A percentile compares a stretch with the other conserved stretches of the same genome.
These are phyloP conservation scores for Stephanodiscus minutulus DNA, from an alignment of 108 stramenopile genomes.

Conservation along the genomic window DNA sequence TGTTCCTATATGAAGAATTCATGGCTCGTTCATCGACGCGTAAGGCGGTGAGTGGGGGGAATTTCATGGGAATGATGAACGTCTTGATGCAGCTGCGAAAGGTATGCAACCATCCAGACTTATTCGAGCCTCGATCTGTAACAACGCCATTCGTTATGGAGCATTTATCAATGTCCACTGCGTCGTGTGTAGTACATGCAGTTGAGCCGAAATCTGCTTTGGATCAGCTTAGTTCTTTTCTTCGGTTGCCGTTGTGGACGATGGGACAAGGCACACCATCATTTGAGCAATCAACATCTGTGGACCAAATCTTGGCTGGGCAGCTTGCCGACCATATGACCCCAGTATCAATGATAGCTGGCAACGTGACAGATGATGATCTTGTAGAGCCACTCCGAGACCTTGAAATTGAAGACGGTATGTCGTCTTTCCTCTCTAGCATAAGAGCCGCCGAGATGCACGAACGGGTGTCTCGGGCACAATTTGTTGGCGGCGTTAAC, in stretches of 20 bases:
- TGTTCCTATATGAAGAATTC: slow-evolving; percentile 97
- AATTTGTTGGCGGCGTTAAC: slow-evolving; percentile 58
- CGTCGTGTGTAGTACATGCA: slow-evolving; percentile 50
- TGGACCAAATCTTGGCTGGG: slow-evolving; percentile 50
- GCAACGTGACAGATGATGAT: slow-evolving; percentile 16
- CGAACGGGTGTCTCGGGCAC: slow-evolving; percentile 27
- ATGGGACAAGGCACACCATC: slow-evolving; percentile 57
- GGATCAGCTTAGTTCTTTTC: slow-evolving; percentile 46
- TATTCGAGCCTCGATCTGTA: slow-evolving; percentile 96
- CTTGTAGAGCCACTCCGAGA: slow-evolving; percentile 34
- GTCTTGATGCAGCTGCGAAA: slow-evolving; percentile 98
- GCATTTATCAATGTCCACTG: slow-evolving; percentile 52
- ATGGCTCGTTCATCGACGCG: slow-evolving; percentile 94
- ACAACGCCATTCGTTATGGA: slow-evolving; percentile 88
- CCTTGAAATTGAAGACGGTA: slow-evolving; percentile 33
- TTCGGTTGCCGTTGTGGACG: slow-evolving; percentile 66
- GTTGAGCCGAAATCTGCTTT: slow-evolving; percentile 38
- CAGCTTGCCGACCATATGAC: slow-evolving; percentile 43
- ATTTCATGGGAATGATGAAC: slow-evolving; percentile 99
- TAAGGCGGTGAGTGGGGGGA: slow-evolving; percentile 84
- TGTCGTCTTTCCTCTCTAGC: slow-evolving; percentile 42
- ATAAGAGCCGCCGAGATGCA: slow-evolving; percentile 39
- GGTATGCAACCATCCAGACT: slow-evolving; percentile 99
- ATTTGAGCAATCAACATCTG: slow-evolving; percentile 38
- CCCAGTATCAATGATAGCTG: slow-evolving; percentile 23